These are phyloP conservation scores for Wickerhamomyces tratensis DNA, from an alignment of 805 yeast species.

Conservation along the genomic window DNA sequence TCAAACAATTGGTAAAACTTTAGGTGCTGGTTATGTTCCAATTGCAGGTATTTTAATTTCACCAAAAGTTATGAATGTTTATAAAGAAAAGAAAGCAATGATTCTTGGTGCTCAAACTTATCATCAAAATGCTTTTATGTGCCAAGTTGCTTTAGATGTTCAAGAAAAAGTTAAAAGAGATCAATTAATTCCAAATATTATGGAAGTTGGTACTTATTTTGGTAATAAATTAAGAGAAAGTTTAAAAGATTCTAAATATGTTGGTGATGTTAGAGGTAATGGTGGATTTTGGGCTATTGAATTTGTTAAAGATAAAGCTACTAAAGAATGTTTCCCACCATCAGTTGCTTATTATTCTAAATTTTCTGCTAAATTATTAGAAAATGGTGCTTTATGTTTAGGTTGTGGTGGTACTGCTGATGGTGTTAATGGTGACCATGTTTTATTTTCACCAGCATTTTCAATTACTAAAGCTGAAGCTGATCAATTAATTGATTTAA, in stretches of 20 bases:
- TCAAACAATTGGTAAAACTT: slow-evolving; percentile 37
- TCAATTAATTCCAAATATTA: slow-evolving; percentile 30
- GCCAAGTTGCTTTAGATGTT: slow-evolving; percentile 36
- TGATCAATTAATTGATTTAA: slow-evolving; percentile 23
- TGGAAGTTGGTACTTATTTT: slow-evolving; percentile 32
- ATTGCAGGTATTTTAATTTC: slow-evolving; percentile 35
- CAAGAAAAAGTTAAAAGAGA: slow-evolving; percentile 29
- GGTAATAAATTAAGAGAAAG: slow-evolving; percentile 26
- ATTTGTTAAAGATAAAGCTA: slow-evolving; percentile 39
- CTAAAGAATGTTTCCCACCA: slow-evolving; percentile 38
- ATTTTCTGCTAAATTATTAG: slow-evolving; percentile 24
- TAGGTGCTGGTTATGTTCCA: slow-evolving; percentile 40
- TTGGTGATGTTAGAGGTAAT: slow-evolving; percentile 54
- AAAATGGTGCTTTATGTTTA: slow-evolving; percentile 32
- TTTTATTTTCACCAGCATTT: slow-evolving; percentile 37
- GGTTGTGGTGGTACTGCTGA: slow-evolving; percentile 30
- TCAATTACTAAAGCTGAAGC: slow-evolving; percentile 26
- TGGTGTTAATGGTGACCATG: slow-evolving; percentile 33
- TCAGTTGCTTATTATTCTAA: slow-evolving; percentile 19
- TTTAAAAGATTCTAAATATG: slow-evolving; percentile 27
- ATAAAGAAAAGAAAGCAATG: slow-evolving; percentile 28
- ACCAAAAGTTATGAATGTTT: slow-evolving; percentile 29
- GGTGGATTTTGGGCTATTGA: slow-evolving; percentile 55
- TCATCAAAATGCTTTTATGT: slow-evolving; percentile 37
- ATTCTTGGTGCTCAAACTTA: slow-evolving; percentile 42